Evolutionary conservation across 768 basidiomycete species (phyloP).

Genomic region (Xerocomellus chrysenteron): DNA sequence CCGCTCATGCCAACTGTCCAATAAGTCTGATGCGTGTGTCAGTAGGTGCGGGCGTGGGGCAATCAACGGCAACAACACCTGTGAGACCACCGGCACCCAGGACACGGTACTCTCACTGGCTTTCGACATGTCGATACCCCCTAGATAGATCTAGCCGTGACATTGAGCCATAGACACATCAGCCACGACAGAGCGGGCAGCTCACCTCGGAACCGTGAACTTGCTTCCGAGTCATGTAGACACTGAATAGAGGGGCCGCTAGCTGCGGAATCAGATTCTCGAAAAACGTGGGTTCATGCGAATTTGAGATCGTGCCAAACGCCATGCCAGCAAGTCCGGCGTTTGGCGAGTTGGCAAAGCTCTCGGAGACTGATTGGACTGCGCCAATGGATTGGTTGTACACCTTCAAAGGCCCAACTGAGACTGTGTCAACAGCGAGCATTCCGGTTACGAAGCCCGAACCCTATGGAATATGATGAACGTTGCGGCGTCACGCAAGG

Average conservation of each 20-base stretch:
- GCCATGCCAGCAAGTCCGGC: slow-evolving; percentile 63
- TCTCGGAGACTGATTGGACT: slow-evolving; percentile 44
- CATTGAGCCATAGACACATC: neutral
- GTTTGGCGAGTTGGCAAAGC: slow-evolving; percentile 51
- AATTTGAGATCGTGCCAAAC: slow-evolving; percentile 54
- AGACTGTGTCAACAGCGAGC: slow-evolving; percentile 50
- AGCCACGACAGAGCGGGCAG: neutral
- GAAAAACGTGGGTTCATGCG: slow-evolving; percentile 53
- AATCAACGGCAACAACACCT: slow-evolving; percentile 24
- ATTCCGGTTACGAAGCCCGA: slow-evolving; percentile 51
- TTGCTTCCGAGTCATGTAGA: slow-evolving; percentile 50
- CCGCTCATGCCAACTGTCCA: slow-evolving; percentile 57
- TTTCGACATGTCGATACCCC: slow-evolving; percentile 37
- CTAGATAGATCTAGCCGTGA: slow-evolving; percentile 19
- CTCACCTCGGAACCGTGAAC: slow-evolving; percentile 49
- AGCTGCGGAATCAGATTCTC: slow-evolving; percentile 56
- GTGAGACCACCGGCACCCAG: slow-evolving; percentile 39
- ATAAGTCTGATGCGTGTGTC: slow-evolving; percentile 45
- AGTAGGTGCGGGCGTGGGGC: neutral
- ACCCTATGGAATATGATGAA: slow-evolving; percentile 37
- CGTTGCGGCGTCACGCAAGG: slow-evolving; percentile 5
- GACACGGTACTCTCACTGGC: slow-evolving; percentile 20
- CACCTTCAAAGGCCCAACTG: slow-evolving; percentile 45
- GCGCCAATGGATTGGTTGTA: slow-evolving; percentile 56
- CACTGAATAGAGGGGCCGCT: slow-evolving; percentile 50